Evolutionary conservation across 495 filamentous ascomycete genomes (phyloP), one percentile per base, ranked within the genome.

Genomic region (Podospora pseudoanserina): DNA sequence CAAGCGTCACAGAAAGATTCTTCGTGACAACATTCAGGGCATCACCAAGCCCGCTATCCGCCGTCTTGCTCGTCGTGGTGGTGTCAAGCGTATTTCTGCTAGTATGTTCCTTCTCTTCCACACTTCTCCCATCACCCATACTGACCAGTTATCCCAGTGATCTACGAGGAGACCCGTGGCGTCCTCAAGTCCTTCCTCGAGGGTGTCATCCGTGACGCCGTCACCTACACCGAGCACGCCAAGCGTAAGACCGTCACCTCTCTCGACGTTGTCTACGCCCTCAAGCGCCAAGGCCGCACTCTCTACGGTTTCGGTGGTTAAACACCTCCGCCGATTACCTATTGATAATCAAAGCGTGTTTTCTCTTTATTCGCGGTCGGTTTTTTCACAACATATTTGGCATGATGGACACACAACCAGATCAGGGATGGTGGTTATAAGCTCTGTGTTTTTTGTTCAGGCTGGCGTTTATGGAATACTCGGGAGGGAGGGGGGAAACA

Each of bases 151-250:
- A 11, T 49, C 39, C 9, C 70, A 85, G 94, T 89, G 86, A 89
- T 99, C 90, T 99, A 99, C 89, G 95, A 99, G 80, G 95, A 99
- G 89, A 99, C 95, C 76, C 95, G 95, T 80, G 93, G 94, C 90
- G 95, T 99, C 78, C 91, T 99, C 76, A 99, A 99, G 92, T 95
- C 94, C 85, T 99, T 99, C 94, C 93, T 99, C 74, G 95, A 99
- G 86, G 92, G 93, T 86, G 95, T 99, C 85, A 99, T 99, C 82
- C 93, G 92, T 84, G 94, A 97, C 70, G 94, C 94, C 68, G 94
- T 97, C 86, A 97, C 95, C 76, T 98, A 96, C 86, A 97, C 92
- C 53, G 93, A 97, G 83, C 92, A 96, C 86, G 92, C 93, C 79
- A 96, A 96, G 88, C 91, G 94, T 82, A 97, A 97, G 92, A 97